A percentile compares a stretch with the other conserved stretches of the same genome.
These are phyloP conservation scores for Amaranthus palmeri DNA, from an alignment of 148 eudicot genomes.

Conservation along the genomic window DNA sequence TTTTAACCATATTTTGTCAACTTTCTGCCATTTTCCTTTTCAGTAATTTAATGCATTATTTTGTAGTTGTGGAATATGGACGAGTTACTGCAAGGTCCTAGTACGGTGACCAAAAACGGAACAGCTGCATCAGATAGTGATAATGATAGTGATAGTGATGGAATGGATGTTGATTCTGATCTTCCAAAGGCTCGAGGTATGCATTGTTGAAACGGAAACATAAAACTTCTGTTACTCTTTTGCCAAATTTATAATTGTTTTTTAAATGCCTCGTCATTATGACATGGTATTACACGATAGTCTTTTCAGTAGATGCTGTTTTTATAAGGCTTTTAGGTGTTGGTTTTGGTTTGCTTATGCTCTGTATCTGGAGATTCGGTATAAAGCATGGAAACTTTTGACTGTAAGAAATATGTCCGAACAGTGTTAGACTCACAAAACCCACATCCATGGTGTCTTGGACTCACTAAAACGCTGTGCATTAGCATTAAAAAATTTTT, in stretches of 20 bases:
- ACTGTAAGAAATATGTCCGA: too few relatives aligned
- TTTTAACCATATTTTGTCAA: not conserved
- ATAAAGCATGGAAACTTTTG: too few relatives aligned
- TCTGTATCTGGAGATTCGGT: too few relatives aligned
- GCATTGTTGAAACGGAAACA: not conserved
- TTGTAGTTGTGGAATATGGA: constrained; percentile 36
- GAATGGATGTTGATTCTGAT: constrained; percentile 32
- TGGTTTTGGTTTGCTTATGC: too few relatives aligned
- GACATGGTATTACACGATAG: not conserved
- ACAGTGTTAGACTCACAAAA: too few relatives aligned
- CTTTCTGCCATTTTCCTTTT: not conserved
- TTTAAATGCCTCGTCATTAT: not conserved
- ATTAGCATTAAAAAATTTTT: too few relatives aligned
- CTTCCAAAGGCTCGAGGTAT: constrained; percentile 21
- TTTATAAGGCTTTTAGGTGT: too few relatives aligned
- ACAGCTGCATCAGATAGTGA: constrained; percentile 20
- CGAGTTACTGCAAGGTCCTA: constrained; percentile 23
- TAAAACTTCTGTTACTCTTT: not conserved
- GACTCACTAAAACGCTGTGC: too few relatives aligned
- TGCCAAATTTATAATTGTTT: not conserved
- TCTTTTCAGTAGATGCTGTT: too few relatives aligned
- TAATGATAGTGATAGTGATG: constrained; percentile 24
- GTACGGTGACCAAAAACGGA: constrained; percentile 17
- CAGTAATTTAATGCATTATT: not conserved
- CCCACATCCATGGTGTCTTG: too few relatives aligned